A percentile compares a stretch with the other conserved stretches of the same genome.
Conservation (phyloP, 352 stramenopile genomes). For the Phytophthora parvispora region DNA sequence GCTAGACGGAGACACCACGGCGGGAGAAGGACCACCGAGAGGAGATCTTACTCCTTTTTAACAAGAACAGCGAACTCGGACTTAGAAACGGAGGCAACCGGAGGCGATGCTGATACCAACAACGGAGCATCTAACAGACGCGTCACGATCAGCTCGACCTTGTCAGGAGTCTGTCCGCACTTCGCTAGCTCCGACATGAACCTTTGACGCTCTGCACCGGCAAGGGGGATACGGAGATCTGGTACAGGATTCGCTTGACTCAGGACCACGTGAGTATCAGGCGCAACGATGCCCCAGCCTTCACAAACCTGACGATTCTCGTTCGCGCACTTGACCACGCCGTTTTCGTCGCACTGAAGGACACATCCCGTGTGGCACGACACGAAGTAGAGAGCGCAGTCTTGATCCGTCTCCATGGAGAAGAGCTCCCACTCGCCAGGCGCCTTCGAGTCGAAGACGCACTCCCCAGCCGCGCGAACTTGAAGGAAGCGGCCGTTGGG, state of each 20-base stretch:
- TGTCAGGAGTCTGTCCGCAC: conserved; percentile 28
- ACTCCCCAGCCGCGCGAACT: conserved; percentile 34
- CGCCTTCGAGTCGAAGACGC: conserved; percentile 39
- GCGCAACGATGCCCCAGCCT: conserved; percentile 38
- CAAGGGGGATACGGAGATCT: conserved; percentile 3
- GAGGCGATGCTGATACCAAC: neutral
- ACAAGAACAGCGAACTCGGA: conserved; percentile 18
- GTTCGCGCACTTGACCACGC: conserved; percentile 32
- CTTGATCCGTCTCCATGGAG: conserved; percentile 39
- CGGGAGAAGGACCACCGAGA: no score
- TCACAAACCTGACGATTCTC: conserved; percentile 23
- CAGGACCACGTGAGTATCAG: neutral
- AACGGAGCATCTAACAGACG: conserved; percentile 26
- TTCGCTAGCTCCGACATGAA: conserved; percentile 40
- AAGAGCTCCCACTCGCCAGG: conserved; percentile 41
- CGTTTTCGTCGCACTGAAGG: conserved; percentile 29
- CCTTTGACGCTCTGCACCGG: conserved; percentile 15
- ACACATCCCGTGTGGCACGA: conserved; percentile 39
- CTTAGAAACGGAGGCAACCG: neutral
- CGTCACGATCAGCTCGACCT: conserved; percentile 42
- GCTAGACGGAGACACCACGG: no score
- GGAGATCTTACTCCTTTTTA: conserved; percentile 14
- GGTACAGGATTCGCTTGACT: neutral
- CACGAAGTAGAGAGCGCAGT: conserved; percentile 38
- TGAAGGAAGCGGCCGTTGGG: conserved; percentile 37